Percentiles rank a stretch among this genome's conserved stretches.
These are phyloP conservation scores for Scheffersomyces cryptocercus DNA, from an alignment of 1,139 yeast species.

Conservation along the genomic window DNA sequence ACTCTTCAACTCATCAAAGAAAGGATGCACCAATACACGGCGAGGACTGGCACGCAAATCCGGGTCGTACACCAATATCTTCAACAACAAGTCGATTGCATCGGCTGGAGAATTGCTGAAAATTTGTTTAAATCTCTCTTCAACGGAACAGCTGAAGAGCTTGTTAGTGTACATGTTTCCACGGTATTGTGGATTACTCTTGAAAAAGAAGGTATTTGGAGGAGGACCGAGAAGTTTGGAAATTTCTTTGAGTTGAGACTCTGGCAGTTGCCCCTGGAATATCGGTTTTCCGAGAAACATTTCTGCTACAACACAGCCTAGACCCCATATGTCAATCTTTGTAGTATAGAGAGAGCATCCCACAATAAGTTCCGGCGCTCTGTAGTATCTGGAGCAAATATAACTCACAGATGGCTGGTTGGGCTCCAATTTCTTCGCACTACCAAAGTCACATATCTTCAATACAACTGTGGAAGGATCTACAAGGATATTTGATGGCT, in stretches of 20 bases:
- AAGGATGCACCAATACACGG: conserved; percentile 67
- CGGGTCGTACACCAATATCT: conserved; percentile 73
- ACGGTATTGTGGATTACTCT: conserved; percentile 70
- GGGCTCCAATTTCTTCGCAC: conserved; percentile 74
- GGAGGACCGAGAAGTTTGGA: conserved; percentile 78
- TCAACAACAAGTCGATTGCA: conserved; percentile 70
- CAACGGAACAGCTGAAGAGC: conserved; percentile 60
- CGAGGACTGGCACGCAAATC: conserved; percentile 65
- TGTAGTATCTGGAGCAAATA: conserved; percentile 76
- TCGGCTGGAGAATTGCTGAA: conserved; percentile 69
- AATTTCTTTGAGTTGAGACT: conserved; percentile 73
- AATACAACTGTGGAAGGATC: conserved; percentile 66
- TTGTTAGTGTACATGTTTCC: conserved; percentile 75
- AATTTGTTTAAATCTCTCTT: conserved; percentile 65
- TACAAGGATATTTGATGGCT: conserved; percentile 75
- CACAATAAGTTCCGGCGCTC: conserved; percentile 81
- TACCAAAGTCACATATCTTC: conserved; percentile 81
- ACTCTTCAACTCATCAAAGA: conserved; percentile 66
- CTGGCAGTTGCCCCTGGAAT: conserved; percentile 78
- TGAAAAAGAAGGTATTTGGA: conserved; percentile 69
- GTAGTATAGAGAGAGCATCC: conserved; percentile 77
- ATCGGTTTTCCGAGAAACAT: conserved; percentile 81
- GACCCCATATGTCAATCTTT: conserved; percentile 82
- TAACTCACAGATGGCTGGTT: conserved; percentile 76
- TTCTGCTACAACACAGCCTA: conserved; percentile 84